Percentiles rank a stretch among this genome's conserved stretches.
These are phyloP conservation scores for Xylariaceae sp. DNA, from an alignment of 2,329 filamentous ascomycete species.

Conservation along the genomic window DNA sequence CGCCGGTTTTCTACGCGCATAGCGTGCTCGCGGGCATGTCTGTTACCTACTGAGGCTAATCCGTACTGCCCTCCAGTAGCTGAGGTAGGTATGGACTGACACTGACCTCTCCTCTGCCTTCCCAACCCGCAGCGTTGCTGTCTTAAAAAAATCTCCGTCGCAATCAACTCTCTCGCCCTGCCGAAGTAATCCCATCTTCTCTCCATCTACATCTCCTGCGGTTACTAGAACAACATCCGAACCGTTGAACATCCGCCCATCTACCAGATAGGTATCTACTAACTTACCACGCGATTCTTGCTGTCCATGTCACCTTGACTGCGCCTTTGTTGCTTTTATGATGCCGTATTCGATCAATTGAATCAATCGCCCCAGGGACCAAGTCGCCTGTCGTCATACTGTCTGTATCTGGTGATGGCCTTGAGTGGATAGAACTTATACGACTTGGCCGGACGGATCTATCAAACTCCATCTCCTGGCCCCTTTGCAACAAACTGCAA, in stretches of 20 bases:
- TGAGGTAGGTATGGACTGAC: not conserved
- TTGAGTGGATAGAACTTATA: conserved; percentile 14
- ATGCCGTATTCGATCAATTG: conserved; percentile 16
- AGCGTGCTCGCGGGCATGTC: no score
- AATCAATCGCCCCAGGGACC: conserved; percentile 7
- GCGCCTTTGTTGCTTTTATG: not conserved
- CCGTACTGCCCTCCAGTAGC: no score
- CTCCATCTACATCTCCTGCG: conserved; percentile 3
- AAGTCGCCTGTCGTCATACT: not conserved
- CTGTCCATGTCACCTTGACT: not conserved
- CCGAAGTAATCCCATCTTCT: conserved; percentile 13
- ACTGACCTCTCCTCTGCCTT: not conserved
- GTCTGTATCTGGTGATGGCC: conserved; percentile 7
- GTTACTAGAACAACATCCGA: not conserved
- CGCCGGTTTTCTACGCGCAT: no score
- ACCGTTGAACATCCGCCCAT: not conserved
- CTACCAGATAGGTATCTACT: not conserved
- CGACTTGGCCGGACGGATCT: conserved; percentile 7
- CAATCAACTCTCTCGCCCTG: conserved; percentile 9
- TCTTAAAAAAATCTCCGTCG: conserved; percentile 3
- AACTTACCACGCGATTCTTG: not conserved
- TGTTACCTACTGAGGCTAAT: no score
- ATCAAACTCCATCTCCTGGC: not conserved
- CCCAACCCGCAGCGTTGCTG: not conserved
- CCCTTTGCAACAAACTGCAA: conserved; percentile 3